Evolutionary conservation across 2,329 filamentous ascomycete species (phyloP), one percentile per base, ranked within the genome.

Genomic region (Thelonectria discophora): DNA sequence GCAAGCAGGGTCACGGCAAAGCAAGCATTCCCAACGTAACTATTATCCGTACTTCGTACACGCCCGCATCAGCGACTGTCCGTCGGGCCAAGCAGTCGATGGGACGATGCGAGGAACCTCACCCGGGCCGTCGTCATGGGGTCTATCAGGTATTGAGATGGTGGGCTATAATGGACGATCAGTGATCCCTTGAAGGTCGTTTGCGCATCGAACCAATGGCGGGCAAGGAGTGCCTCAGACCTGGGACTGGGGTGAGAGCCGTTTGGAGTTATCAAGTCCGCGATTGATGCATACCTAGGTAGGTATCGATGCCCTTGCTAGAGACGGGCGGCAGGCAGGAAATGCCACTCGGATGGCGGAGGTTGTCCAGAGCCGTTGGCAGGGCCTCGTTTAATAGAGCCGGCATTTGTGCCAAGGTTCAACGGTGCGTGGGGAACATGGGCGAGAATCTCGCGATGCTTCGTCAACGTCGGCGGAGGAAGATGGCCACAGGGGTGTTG

Each of bases 231-330:
- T 37, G 34, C 15, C 34, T 8, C 12, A 37, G 34, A 37, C 34
- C 2, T 15, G 7, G 21, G 21, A 12, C 12, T 13, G 11, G 34
- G 15, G 4, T 3, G 21, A 24, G 21, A 13, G 34, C 37, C 24
- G 32, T 34, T 57, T 34, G 47, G 24, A 27, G 54, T 30, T 24
- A 43, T 43, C 54, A 17, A n/a, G 46, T 49, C 54, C 54, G 46
- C 18, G 27, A 43, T 27, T 17, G 34, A 37, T n/a, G n/a, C n/a
- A n/a, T n/a, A n/a, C n/a, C n/a, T n/a, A n/a, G n/a, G n/a, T 37
- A 43, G 21, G 21, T 46, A 17, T 20, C 45, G 13, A 57, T 18
- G 3, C 21, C 21, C 21, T 24, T 24, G 46, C 54, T 42, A 24
- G 54, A 24, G 45, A 47, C 2, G 27, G 8, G 40, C 40, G 40